phyloP scores from a whole-genome alignment of 169 alveolate genomes.

The Babesia caballi region DNA sequence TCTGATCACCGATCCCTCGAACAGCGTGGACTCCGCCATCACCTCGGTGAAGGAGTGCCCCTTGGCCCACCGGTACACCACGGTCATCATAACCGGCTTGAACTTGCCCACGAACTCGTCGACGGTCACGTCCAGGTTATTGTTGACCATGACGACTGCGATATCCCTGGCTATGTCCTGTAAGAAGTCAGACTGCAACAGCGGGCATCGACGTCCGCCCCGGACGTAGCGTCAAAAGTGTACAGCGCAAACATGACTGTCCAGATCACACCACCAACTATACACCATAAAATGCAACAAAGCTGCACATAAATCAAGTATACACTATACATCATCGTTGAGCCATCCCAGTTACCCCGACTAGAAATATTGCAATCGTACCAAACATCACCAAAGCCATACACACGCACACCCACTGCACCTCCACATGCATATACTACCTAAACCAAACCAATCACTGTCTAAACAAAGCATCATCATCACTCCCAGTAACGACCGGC shows the following conservation, averaged over 20 bases:
- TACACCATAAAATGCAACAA: too few relatives aligned
- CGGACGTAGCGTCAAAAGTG: background rate
- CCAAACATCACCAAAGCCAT: too few relatives aligned
- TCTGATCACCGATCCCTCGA: conserved; percentile 96
- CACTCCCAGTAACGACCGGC: too few relatives aligned
- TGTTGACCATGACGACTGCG: conserved; percentile 83
- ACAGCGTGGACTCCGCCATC: conserved; percentile 89
- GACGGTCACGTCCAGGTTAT: conserved; percentile 81
- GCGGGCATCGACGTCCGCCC: background rate
- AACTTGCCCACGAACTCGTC: conserved; percentile 87
- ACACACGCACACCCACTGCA: background rate
- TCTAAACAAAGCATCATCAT: too few relatives aligned
- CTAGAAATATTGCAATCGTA: background rate
- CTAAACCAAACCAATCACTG: background rate
- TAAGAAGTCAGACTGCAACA: background rate
- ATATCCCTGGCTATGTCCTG: conserved; percentile 79
- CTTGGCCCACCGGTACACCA: conserved; percentile 92
- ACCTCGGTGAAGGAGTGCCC: conserved; percentile 93
- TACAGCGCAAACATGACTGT: background rate
- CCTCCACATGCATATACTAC: background rate
- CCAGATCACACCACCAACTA: background rate
- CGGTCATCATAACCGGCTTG: conserved; percentile 92
- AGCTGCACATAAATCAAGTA: too few relatives aligned
- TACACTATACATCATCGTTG: too few relatives aligned
- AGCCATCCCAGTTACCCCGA: too few relatives aligned